Evolutionary conservation across 1,139 yeast genomes (phyloP).

Genomic region (Taphrina pruni): DNA sequence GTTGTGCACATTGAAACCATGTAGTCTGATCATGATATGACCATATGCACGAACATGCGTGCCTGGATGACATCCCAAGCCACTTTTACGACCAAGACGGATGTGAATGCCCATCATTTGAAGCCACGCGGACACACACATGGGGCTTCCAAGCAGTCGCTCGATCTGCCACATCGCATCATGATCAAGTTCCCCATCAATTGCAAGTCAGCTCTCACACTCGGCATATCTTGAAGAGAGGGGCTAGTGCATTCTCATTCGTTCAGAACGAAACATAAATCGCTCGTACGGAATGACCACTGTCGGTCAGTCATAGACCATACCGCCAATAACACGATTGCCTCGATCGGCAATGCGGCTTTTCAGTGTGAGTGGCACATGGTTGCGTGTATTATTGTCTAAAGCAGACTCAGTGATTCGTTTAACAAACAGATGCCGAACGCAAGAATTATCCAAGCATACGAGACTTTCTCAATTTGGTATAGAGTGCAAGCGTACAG

Average conservation of each 20-base stretch:
- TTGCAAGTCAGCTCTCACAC: too few relatives aligned
- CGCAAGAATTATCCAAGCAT: background rate
- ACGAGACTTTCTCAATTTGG: background rate
- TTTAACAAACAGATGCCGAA: too few relatives aligned
- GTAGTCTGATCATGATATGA: background rate
- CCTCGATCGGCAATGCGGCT: background rate
- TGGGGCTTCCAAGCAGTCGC: background rate
- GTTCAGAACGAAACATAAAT: background rate
- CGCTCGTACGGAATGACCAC: background rate
- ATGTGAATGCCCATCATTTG: constrained; percentile 2
- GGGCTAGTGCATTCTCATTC: background rate
- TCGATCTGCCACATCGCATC: constrained; percentile 11
- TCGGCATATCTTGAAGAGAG: background rate
- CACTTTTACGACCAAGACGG: background rate
- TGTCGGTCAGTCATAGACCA: background rate
- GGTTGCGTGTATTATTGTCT: background rate
- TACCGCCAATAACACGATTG: background rate
- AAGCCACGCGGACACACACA: background rate
- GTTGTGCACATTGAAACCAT: background rate
- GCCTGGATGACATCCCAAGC: constrained; percentile 6
- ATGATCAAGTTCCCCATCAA: background rate
- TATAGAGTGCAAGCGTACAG: background rate
- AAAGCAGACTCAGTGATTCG: background rate
- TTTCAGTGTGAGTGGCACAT: background rate
- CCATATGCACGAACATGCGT: background rate